Evolutionary conservation across 2,329 filamentous ascomycete species (phyloP).

Genomic region (Harringtonia lauricola): DNA sequence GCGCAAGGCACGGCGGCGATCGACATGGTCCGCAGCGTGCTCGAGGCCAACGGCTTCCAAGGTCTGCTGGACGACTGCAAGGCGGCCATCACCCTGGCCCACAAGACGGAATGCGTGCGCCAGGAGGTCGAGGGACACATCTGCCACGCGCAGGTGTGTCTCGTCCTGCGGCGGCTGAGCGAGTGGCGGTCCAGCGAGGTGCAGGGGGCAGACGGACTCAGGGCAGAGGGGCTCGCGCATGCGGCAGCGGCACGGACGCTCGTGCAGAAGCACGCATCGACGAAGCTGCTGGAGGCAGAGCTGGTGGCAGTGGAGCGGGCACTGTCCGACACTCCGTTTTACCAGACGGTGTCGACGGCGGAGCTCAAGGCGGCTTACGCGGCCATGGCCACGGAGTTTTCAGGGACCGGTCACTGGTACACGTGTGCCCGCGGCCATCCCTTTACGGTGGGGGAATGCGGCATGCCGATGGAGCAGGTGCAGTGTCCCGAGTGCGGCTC

Average conservation of each 20-base stretch:
- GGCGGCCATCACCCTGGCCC: constrained; percentile 27
- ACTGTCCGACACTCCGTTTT: constrained; percentile 12
- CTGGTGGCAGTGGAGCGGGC: background rate
- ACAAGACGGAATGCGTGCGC: constrained; percentile 21
- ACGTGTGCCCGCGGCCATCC: constrained; percentile 44
- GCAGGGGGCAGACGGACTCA: no score
- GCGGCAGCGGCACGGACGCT: constrained; percentile 12
- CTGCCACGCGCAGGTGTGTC: constrained; percentile 34
- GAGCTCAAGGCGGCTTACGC: constrained; percentile 38
- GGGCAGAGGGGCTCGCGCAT: constrained; percentile 6
- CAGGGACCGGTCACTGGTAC: constrained; percentile 51
- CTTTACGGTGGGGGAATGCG: constrained; percentile 56
- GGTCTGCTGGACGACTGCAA: constrained; percentile 26
- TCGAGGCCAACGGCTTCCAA: background rate
- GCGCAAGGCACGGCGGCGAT: background rate
- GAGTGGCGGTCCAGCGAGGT: background rate
- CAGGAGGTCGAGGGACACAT: constrained; percentile 40
- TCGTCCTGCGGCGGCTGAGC: background rate
- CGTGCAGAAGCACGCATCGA: constrained; percentile 14
- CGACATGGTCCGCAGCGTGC: no score
- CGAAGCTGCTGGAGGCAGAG: constrained; percentile 11
- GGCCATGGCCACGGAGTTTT: constrained; percentile 40
- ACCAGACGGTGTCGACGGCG: constrained; percentile 33
- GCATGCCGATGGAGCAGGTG: constrained; percentile 51
- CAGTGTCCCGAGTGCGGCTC: constrained; percentile 52